A percentile compares a stretch with the other conserved stretches of the same genome.
Evolutionary conservation across 2,329 filamentous ascomycete species (phyloP).

Genomic region (Phoma sp.): DNA sequence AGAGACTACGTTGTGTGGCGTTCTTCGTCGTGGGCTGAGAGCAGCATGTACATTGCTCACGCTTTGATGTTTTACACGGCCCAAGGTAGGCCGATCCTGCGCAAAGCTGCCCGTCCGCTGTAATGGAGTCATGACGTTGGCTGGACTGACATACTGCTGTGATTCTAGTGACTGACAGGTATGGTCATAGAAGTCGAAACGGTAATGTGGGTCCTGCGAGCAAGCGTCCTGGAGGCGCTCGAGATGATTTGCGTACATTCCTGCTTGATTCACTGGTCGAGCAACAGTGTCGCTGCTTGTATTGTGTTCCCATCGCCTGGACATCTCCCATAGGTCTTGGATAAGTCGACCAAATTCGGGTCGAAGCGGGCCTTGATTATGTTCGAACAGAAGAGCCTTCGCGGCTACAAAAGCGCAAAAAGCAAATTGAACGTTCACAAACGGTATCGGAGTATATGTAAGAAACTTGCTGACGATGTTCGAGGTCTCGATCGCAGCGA

Average conservation of each 20-base stretch:
- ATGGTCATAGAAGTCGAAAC: slow-evolving; percentile 44
- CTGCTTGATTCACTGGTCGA: slow-evolving; percentile 30
- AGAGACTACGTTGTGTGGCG: slow-evolving; percentile 11
- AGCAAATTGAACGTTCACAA: slow-evolving; percentile 46
- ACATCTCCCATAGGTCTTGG: slow-evolving; percentile 39
- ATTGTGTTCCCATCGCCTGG: slow-evolving; percentile 31
- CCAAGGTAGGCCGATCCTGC: background rate
- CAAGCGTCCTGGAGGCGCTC: slow-evolving; percentile 32
- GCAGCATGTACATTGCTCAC: slow-evolving; percentile 23
- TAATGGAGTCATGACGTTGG: slow-evolving; percentile 25
- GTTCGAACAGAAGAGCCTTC: slow-evolving; percentile 41
- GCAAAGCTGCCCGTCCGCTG: slow-evolving; percentile 17
- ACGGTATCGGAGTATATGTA: slow-evolving; percentile 36
- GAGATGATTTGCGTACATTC: slow-evolving; percentile 36
- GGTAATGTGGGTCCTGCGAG: slow-evolving; percentile 27
- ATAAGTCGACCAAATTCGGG: slow-evolving; percentile 36
- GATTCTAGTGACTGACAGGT: slow-evolving; percentile 30
- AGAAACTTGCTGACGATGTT: slow-evolving; percentile 46
- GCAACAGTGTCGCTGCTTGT: background rate
- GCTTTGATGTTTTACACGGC: slow-evolving; percentile 22
- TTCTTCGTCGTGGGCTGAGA: slow-evolving; percentile 21
- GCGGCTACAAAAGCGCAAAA: slow-evolving; percentile 45
- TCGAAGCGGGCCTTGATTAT: slow-evolving; percentile 25
- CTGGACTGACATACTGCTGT: slow-evolving; percentile 27
- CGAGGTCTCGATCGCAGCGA: slow-evolving; percentile 42